Evolutionary conservation across 2,329 filamentous ascomycete species (phyloP), one percentile per base, ranked within the genome.

Genomic region (Aspergillus flavus): DNA sequence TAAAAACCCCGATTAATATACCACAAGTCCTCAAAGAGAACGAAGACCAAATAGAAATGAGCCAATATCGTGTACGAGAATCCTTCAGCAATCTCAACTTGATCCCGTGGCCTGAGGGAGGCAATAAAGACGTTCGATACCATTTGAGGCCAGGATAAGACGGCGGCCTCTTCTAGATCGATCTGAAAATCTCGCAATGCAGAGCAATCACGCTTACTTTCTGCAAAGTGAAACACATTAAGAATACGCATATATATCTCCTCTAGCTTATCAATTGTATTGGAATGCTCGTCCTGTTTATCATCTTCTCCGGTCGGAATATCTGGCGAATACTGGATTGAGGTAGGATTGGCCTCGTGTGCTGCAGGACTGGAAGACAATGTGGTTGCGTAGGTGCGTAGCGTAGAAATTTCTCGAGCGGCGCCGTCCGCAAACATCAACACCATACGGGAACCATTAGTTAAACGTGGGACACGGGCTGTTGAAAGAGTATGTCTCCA

Each of bases 141-240:
- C 30, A 62, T 26, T 6, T 53, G 1, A 2, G 69, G 67, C 69
- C 68, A 71, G 2, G 65, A 61, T 10, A 55, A 21, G 28, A 69
- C 30, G 4, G 66, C 68, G 2, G 66, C 57, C 1, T 71, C 69
- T 62, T 71, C 69, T 0, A 71, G 21, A 11, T 71, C 68, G 3
- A 34, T 23, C 26, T 69, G 65, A 21, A 68, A 26, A 7, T 71
- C 68, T 0, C 52, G 59, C 21, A 63, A 28, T 1, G 58, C 57
- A 1, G 64, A 45, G n/a, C 14, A 11, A 12, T 55, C 52, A 6
- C 23, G 39, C 9, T 62, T 61, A 23, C 66, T 60, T 2, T 14
- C 12, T 11, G 63, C 26, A 6, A 70, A 58, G 3, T 63, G 64
- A 6, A 68, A 26, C 3, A 65, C 58, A 52, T 68, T 62, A 5